These are phyloP conservation scores for Cucurbita moschata DNA, from an alignment of 306 rosid genomes.

Conservation along the genomic window DNA sequence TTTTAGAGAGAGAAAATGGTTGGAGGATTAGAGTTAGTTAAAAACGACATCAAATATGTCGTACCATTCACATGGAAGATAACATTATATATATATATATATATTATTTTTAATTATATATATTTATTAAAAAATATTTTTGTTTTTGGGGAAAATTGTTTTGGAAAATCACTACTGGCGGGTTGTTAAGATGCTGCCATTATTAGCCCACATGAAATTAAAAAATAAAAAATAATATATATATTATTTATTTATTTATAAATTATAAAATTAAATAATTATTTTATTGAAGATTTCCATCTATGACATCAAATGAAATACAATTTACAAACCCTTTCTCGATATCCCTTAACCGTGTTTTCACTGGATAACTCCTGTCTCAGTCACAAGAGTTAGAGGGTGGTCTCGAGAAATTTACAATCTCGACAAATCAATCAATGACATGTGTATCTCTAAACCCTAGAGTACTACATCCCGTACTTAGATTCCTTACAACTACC, in stretches of 20 bases:
- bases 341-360: too few species aligned
- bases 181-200: conserved; percentile 1
- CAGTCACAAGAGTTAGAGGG: neutral
- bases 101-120: too few species aligned
- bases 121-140: too few species aligned
- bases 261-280: neutral
- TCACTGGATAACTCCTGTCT: neutral
- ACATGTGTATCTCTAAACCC: neutral
- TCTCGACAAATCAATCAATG: neutral
- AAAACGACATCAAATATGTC: conserved; percentile 3
- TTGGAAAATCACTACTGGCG: neutral
- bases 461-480: neutral
- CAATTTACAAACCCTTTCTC: too few species aligned
- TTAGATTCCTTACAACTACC: neutral
- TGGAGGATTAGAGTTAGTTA: neutral
- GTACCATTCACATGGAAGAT: conserved; percentile 5
- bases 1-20: neutral
- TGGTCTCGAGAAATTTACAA: too few species aligned
- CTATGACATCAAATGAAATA: neutral
- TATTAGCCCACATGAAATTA: neutral
- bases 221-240: too few species aligned
- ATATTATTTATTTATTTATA: too few species aligned
- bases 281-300: neutral
- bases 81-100: neutral
- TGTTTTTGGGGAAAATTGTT: neutral